These are phyloP conservation scores for Metschnikowia hibisci DNA, from an alignment of 805 yeast species.

Conservation along the genomic window DNA sequence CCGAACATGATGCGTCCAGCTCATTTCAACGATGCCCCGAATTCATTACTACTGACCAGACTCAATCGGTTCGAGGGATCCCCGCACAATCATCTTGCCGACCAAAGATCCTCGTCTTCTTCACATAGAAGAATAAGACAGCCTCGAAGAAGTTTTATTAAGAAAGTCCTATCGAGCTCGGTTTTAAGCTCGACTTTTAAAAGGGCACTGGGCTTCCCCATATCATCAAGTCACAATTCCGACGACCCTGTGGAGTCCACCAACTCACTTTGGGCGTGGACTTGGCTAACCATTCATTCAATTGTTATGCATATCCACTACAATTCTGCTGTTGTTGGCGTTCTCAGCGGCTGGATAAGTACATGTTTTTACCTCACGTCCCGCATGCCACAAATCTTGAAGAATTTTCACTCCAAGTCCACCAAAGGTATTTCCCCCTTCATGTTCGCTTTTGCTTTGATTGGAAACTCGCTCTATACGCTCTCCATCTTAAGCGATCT, in stretches of 20 bases:
- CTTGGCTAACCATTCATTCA: background rate
- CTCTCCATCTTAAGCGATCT: slow-evolving; percentile 31
- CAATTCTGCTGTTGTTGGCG: slow-evolving; percentile 21
- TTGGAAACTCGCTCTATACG: slow-evolving; percentile 35
- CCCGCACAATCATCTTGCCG: slow-evolving; percentile 4
- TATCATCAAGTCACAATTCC: no score
- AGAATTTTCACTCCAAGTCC: slow-evolving; percentile 27
- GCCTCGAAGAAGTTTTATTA: slow-evolving; percentile 9
- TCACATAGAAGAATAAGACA: slow-evolving; percentile 4
- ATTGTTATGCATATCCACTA: slow-evolving; percentile 2
- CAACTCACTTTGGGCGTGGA: background rate
- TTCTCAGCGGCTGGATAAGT: slow-evolving; percentile 32
- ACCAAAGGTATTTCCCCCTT: slow-evolving; percentile 35
- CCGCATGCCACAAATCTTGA: slow-evolving; percentile 34
- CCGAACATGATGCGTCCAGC: slow-evolving; percentile 32
- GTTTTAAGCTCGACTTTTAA: slow-evolving; percentile 15
- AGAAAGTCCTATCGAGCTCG: slow-evolving; percentile 12
- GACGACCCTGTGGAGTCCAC: background rate
- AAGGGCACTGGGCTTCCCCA: slow-evolving; percentile 8
- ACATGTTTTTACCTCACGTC: slow-evolving; percentile 30
- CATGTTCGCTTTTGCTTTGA: slow-evolving; percentile 33
- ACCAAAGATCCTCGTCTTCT: slow-evolving; percentile 11
- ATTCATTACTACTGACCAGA: slow-evolving; percentile 11
- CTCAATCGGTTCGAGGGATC: slow-evolving; percentile 23
- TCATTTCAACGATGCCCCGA: slow-evolving; percentile 10